Conservation (phyloP, 306 rosid genomes). For the Begonia loranthoides region DNA sequence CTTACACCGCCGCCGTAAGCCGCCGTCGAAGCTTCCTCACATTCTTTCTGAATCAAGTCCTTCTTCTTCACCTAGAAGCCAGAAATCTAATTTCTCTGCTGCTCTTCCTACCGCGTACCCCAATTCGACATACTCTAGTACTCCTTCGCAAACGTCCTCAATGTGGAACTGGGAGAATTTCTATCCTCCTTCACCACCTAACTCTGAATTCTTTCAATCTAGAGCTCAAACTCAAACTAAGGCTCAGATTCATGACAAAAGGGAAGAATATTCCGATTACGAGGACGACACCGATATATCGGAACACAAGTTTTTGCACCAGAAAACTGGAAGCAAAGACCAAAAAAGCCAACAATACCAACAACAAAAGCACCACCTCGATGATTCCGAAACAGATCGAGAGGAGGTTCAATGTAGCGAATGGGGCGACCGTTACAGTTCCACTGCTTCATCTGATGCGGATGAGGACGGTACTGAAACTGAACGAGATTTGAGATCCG, state of each 20-base stretch:
- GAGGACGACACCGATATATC: constrained; percentile 34
- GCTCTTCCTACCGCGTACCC: constrained; percentile 57
- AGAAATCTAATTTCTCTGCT: constrained; percentile 28
- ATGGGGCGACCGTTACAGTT: constrained; percentile 89
- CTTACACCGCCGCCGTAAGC: constrained; percentile 36
- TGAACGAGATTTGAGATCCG: constrained; percentile 53
- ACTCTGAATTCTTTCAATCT: constrained; percentile 55
- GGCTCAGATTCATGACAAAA: constrained; percentile 3
- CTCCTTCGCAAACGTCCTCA: constrained; percentile 91
- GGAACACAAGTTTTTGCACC: constrained; percentile 34
- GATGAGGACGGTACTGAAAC: constrained; percentile 34
- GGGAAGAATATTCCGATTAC: constrained; percentile 8
- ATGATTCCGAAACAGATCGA: constrained; percentile 50
- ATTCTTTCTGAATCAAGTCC: constrained; percentile 78
- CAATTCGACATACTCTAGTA: constrained; percentile 59
- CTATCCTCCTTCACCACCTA: constrained; percentile 92
- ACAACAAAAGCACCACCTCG: constrained; percentile 21
- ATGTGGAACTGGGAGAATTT: constrained; percentile 97
- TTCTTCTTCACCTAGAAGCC: constrained; percentile 45
- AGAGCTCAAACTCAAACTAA: constrained; percentile 11
- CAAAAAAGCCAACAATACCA: constrained; percentile 3
- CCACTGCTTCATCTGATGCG: constrained; percentile 45
- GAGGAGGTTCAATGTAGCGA: constrained; percentile 97
- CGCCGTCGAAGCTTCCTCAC: constrained; percentile 68
- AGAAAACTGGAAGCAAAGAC: constrained; percentile 4